phyloP scores from a whole-genome alignment of 2,329 filamentous ascomycete species.

The Fusarium devonianum region DNA sequence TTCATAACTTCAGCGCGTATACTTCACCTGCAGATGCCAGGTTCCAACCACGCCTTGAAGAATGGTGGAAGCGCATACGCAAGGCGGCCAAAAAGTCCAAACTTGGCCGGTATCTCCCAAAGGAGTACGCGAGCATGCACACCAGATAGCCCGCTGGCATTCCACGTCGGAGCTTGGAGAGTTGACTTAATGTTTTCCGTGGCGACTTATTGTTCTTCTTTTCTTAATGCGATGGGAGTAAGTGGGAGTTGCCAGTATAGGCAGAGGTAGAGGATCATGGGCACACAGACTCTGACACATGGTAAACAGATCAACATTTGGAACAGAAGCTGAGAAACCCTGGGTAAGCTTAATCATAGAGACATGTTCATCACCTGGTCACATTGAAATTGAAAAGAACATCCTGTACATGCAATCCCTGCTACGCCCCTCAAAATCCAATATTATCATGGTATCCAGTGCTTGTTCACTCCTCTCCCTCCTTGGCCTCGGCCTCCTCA shows the following conservation, averaged over 20 bases:
- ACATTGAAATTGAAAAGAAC: slow-evolving; percentile 17
- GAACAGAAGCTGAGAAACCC: neutral
- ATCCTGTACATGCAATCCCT: slow-evolving; percentile 24
- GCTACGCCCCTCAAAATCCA: slow-evolving; percentile 23
- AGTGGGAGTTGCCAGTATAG: slow-evolving; percentile 7
- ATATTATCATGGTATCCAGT: slow-evolving; percentile 13
- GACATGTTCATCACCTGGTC: slow-evolving; percentile 1
- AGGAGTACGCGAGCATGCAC: slow-evolving; percentile 46
- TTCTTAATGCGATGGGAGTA: neutral
- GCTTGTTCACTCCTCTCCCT: slow-evolving; percentile 36
- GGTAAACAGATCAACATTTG: no score
- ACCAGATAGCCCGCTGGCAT: slow-evolving; percentile 33
- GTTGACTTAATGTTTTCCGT: no score
- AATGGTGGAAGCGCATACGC: slow-evolving; percentile 48
- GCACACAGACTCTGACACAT: no score
- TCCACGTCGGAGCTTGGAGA: no score
- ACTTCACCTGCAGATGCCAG: slow-evolving; percentile 40
- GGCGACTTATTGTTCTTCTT: slow-evolving; percentile 10
- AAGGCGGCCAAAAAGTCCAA: slow-evolving; percentile 47
- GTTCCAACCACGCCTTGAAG: slow-evolving; percentile 41
- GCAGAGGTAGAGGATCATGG: no score
- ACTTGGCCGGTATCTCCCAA: slow-evolving; percentile 46
- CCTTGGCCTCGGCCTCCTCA: slow-evolving; percentile 57
- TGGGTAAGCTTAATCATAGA: neutral
- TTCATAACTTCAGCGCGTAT: slow-evolving; percentile 42